phyloP scores from a whole-genome alignment of 106 monocot species.

The Dioscorea dumetorum region DNA sequence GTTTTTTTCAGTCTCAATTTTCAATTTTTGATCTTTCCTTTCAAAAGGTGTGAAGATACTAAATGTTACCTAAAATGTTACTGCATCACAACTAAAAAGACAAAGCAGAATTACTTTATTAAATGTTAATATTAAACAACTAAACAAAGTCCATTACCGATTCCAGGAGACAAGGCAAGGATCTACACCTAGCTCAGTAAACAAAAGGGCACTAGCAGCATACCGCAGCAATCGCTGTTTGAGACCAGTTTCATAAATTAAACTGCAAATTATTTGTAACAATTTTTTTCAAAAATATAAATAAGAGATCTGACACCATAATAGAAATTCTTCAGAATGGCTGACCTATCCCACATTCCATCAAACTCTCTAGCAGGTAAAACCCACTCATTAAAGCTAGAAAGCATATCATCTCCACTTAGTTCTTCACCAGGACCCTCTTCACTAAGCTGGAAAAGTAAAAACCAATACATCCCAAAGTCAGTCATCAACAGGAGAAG shows the following conservation, averaged over 20 bases:
- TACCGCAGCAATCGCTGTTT: conserved; percentile 85
- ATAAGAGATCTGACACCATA: neutral
- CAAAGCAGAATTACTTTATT: too few relatives aligned
- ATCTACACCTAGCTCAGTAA: conserved; percentile 88
- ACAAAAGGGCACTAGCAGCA: conserved; percentile 95
- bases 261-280: conserved; percentile 38
- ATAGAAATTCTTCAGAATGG: neutral
- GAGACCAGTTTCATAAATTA: conserved; percentile 95
- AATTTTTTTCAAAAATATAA: conserved; percentile 1
- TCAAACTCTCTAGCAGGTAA: conserved; percentile 91
- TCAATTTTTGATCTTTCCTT: too few relatives aligned
- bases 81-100: too few relatives aligned
- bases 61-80: too few relatives aligned
- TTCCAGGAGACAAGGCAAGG: conserved; percentile 99
- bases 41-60: too few relatives aligned
- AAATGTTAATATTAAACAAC: too few relatives aligned
- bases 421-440: conserved; percentile 95
- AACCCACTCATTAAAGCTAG: conserved; percentile 92
- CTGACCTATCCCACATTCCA: conserved; percentile 97
- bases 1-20: too few relatives aligned
- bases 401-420: conserved; percentile 78
- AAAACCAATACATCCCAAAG: neutral
- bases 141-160: conserved; percentile 37
- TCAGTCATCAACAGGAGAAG: too few relatives aligned
- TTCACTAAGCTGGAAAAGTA: conserved; percentile 69